A percentile compares a stretch with the other conserved stretches of the same genome.
Conservation (phyloP, 1,284 basidiomycete species). For the Kalmanozyma brasiliensis region DNA sequence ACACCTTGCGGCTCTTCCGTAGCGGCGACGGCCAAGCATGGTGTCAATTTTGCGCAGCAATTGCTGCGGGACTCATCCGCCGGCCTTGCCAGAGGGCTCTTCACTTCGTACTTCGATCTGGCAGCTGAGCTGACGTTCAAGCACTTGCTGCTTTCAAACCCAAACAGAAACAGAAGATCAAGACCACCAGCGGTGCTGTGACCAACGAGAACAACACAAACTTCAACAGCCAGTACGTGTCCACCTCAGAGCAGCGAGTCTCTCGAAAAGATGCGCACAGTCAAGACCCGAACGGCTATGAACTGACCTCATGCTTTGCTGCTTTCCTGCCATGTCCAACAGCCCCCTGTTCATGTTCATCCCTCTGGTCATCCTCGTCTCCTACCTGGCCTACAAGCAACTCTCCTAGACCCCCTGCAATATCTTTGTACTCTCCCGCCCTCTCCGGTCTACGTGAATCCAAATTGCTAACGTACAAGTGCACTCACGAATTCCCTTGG, state of each 20-base stretch:
- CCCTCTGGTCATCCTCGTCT: slow-evolving; percentile 52
- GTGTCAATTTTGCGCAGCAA: too few species aligned
- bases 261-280: too few species aligned
- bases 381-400: slow-evolving; percentile 59
- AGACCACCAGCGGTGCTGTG: slow-evolving; percentile 47
- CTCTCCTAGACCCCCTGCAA: slow-evolving; percentile 26
- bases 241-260: neutral
- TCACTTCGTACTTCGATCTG: too few species aligned
- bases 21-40: too few species aligned
- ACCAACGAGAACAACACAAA: slow-evolving; percentile 54
- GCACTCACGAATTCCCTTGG: too few species aligned
- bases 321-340: neutral
- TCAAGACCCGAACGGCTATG: too few species aligned
- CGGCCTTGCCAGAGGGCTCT: too few species aligned
- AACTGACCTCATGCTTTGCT: too few species aligned
- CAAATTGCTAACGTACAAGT: slow-evolving; percentile 3
- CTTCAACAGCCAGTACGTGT: slow-evolving; percentile 57
- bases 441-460: slow-evolving; percentile 6
- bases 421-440: slow-evolving; percentile 12
- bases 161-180: slow-evolving; percentile 38
- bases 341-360: slow-evolving; percentile 65
- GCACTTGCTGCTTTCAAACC: neutral
- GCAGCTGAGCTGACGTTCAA: neutral
- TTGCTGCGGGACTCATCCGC: too few species aligned
- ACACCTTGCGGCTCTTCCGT: neutral